A percentile compares a stretch with the other conserved stretches of the same genome.
These are phyloP conservation scores for Avicennia marina DNA, from an alignment of 257 asterid species.

Conservation along the genomic window DNA sequence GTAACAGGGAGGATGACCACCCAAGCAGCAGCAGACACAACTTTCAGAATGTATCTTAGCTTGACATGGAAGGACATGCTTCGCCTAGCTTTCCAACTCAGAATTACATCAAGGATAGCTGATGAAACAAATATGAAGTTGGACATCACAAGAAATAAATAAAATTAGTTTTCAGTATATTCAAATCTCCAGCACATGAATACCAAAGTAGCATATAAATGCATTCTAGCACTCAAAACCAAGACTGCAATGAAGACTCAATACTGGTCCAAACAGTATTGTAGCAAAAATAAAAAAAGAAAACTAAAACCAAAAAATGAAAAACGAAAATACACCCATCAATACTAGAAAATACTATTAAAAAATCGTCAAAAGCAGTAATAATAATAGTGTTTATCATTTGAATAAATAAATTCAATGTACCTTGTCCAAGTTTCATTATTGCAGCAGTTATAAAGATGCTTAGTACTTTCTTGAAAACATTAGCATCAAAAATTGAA, in stretches of 20 bases:
- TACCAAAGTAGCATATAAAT: conserved; percentile 2
- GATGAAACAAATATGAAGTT: conserved; percentile 16
- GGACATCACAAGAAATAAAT: conserved; percentile 9
- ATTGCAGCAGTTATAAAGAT: conserved; percentile 76
- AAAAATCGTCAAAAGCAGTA: neutral
- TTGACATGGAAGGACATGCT: conserved; percentile 80
- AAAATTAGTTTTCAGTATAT: neutral
- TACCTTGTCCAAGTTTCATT: conserved; percentile 76
- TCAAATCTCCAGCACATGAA: neutral
- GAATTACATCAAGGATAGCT: conserved; percentile 74
- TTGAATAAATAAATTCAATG: conserved; percentile 12
- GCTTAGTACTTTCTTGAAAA: conserved; percentile 66
- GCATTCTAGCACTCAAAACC: conserved; percentile 6
- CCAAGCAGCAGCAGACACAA: conserved; percentile 73
- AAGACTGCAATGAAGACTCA: conserved; percentile 1
- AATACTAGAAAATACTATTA: neutral
- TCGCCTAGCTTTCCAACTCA: conserved; percentile 70
- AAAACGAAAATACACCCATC: too few relatives aligned
- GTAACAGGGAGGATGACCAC: conserved; percentile 71
- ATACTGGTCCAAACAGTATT: neutral
- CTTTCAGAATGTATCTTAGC: conserved; percentile 69
- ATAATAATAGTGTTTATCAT: too few relatives aligned
- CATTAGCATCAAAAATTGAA: conserved; percentile 37
- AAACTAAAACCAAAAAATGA: too few relatives aligned
- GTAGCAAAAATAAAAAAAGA: neutral